A percentile compares a stretch with the other conserved stretches of the same genome.
phyloP scores from a whole-genome alignment of 1,284 basidiomycete genomes.

The Mycena sp. region DNA sequence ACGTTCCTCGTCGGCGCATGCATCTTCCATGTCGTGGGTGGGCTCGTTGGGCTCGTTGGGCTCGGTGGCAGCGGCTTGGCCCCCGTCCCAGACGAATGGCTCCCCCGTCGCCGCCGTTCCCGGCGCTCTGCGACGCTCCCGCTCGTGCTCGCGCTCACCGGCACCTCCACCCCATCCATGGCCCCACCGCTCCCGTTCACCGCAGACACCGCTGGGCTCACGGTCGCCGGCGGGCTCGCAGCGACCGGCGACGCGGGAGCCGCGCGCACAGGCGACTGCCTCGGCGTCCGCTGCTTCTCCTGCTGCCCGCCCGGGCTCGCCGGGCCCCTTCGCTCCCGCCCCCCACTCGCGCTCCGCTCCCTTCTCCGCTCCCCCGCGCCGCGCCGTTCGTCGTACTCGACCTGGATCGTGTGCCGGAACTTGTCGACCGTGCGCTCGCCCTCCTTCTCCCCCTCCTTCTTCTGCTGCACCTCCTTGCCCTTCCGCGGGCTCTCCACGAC shows the following conservation, averaged over 20 bases:
- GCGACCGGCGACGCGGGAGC: too few relatives aligned
- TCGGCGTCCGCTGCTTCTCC: too few relatives aligned
- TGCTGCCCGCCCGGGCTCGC: too few relatives aligned
- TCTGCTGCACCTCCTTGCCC: slow-evolving; percentile 22
- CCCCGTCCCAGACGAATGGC: neutral
- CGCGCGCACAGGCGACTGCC: neutral
- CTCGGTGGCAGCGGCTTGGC: slow-evolving; percentile 22
- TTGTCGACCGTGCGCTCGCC: too few relatives aligned
- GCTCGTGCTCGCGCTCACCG: slow-evolving; percentile 7
- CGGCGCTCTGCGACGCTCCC: slow-evolving; percentile 11
- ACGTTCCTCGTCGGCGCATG: slow-evolving; percentile 15
- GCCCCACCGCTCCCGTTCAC: too few relatives aligned
- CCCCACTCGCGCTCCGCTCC: slow-evolving; percentile 5
- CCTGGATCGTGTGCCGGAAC: slow-evolving; percentile 32
- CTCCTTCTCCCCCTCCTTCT: slow-evolving; percentile 22
- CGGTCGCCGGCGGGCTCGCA: too few relatives aligned
- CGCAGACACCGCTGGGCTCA: too few relatives aligned
- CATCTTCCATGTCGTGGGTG: slow-evolving; percentile 28
- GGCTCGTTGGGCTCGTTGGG: slow-evolving; percentile 22
- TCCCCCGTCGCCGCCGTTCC: slow-evolving; percentile 13
- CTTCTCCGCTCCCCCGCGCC: neutral
- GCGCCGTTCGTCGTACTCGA: slow-evolving; percentile 29
- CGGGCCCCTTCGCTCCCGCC: slow-evolving; percentile 1
- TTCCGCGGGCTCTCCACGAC: slow-evolving; percentile 16
- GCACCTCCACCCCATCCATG: neutral